Conservation (phyloP, 257 asterid genomes). For the Solanum verrucosum region DNA sequence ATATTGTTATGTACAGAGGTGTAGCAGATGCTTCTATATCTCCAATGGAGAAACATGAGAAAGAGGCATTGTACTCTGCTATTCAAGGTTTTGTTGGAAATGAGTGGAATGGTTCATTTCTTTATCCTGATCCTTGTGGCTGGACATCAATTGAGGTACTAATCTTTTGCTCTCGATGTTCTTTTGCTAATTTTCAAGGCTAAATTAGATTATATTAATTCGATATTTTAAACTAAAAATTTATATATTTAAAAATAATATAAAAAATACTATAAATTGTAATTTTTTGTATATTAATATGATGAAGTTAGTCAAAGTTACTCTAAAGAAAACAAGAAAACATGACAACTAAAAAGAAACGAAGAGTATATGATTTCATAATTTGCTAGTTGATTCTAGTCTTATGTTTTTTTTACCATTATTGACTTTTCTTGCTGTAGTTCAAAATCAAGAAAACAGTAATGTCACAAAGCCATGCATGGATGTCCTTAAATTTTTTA, state of each 20-base stretch:
- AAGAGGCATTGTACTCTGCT: slow-evolving; percentile 15
- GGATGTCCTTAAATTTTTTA: no score
- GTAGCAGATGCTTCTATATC: not conserved
- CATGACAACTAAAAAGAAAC: no score
- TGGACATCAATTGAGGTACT: slow-evolving; percentile 28
- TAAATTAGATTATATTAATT: no score
- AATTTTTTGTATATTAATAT: no score
- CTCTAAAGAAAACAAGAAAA: no score
- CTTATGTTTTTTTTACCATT: not conserved
- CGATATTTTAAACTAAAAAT: no score
- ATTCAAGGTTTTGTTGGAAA: slow-evolving; percentile 26
- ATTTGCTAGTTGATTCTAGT: not conserved
- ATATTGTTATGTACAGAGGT: not conserved
- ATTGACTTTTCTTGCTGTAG: not conserved
- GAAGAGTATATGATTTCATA: not conserved
- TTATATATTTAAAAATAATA: no score
- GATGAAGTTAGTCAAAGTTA: no score
- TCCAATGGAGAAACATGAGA: slow-evolving; percentile 21
- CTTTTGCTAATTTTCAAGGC: no score
- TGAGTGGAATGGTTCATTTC: slow-evolving; percentile 26
- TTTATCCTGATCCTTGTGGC: slow-evolving; percentile 36
- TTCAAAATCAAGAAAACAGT: not conserved
- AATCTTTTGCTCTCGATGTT: not conserved
- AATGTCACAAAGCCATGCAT: not conserved
- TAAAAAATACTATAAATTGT: no score